Base-by-base conservation (phyloP, 208 protist genomes). In the Wallacemonas sp. region DNA sequence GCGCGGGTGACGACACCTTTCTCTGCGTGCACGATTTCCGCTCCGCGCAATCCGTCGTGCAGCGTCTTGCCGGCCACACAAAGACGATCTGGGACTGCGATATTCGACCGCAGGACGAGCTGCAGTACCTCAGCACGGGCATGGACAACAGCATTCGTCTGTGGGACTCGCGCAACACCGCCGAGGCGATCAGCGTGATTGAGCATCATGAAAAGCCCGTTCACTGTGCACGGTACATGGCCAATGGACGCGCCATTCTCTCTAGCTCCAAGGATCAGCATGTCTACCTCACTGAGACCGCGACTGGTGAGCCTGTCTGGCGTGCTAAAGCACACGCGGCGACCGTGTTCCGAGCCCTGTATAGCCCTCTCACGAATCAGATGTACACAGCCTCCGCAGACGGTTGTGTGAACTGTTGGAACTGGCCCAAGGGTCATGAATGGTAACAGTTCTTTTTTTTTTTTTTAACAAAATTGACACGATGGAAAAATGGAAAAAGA, bases 21-120 rank as follows among this genome's bases (percentile, higher is more conserved):
- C 48, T 92, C 1, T 83, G 62, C 65, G 66, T 84, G 31, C 86
- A 90, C 62, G 89, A 94, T 65, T 86, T 94, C 20, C 85, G 89
- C 1, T 3, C 61, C 26, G 55, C 61, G 14, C 57, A 75, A 38
- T 67, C 77, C 7, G 80, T 89, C 11, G 77, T 71, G 14, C 64
- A 71, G 25, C 72, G 75, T 0, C 77, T 88, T 20, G 42, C 64
- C 7, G 89, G 86, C 3, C 86, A 91, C 63, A 76, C 33, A 1
- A 76, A 61, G 32, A 94, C 89, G 1, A 45, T 94, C 28, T 94
- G 89, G 86, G 70, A 77, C 33, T 65, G 72, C 3, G 76, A 86
- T 23, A 79, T 83, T 38, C 79, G 81, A 14, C 61, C 67, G 18
- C 22, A 50, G 36, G 52, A 72, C 38, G 72, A 83, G 23, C 16